phyloP scores from a whole-genome alignment of 768 basidiomycete genomes.

The Erythrobasidium yunnanense region DNA sequence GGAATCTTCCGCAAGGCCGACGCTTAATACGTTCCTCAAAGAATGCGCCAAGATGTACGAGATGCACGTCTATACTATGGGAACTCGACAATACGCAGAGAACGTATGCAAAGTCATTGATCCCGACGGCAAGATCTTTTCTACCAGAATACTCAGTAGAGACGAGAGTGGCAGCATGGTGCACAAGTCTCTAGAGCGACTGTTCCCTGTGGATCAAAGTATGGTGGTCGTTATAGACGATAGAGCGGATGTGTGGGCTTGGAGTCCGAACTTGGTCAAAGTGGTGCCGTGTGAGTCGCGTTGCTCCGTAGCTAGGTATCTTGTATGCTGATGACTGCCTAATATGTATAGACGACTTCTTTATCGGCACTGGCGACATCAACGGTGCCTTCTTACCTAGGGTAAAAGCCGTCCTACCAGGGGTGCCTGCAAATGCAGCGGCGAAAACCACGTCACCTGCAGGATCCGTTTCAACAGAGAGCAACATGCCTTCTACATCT shows the following conservation, averaged over 20 bases:
- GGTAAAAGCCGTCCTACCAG: conserved; percentile 45
- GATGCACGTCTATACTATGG: conserved; percentile 99
- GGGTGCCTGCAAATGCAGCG: conserved; percentile 42
- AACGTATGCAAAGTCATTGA: conserved; percentile 90
- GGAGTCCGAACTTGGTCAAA: conserved; percentile 91
- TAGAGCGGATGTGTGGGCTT: conserved; percentile 95
- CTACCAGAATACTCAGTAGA: conserved; percentile 74
- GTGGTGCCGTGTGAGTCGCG: conserved; percentile 76
- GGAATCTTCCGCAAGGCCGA: conserved; percentile 1
- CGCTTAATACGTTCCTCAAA: conserved; percentile 61
- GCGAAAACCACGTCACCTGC: not conserved
- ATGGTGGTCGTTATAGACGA: conserved; percentile 99
- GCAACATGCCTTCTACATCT: too few species aligned
- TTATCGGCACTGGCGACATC: conserved; percentile 95
- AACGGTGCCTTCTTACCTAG: conserved; percentile 89
- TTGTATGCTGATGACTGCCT: not conserved
- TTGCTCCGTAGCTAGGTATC: not conserved
- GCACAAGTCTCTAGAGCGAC: conserved; percentile 75
- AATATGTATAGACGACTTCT: conserved; percentile 72
- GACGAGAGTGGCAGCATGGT: conserved; percentile 97
- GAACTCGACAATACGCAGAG: conserved; percentile 90
- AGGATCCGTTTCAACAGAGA: too few species aligned
- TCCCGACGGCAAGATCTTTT: conserved; percentile 71
- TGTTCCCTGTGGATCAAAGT: conserved; percentile 92
- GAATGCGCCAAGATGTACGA: conserved; percentile 70